Base-by-base conservation (phyloP, 257 asterid species). In the Eucommia ulmoides region DNA sequence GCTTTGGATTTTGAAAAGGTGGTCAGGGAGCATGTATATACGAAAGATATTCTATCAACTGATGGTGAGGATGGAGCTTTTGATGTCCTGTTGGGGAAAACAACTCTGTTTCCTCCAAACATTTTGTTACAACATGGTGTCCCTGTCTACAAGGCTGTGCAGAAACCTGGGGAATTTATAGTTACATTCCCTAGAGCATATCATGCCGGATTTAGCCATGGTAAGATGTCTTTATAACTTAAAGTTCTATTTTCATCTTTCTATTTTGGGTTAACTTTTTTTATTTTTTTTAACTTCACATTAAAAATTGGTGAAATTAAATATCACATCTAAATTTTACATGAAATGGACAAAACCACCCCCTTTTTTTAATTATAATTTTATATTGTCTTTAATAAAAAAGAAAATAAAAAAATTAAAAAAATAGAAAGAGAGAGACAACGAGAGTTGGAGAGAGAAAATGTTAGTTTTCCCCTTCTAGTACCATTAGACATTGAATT, bases 131-230 rank as follows among this genome's bases (percentile, higher is more conserved):
- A 80, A 61, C 91, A 85, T 35, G 63, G 62, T 56, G 93, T 89
- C 46, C 96, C 96, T 19, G 96, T 89, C 45, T 85, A 80, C 73
- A 89, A 68, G 76, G 98, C 96, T 38, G 88, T 83, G 51, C 96
- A 89, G 74, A 89, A 75, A 62, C 98, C 98, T 9, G 98, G 98
- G 52, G 96, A 89, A 52, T 89, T 66, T 60, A 68, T 89, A 42
- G 74, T 89, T 29, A 89, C 98, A 55, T 89, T 89, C 54, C 98
- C 98, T 45, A 69, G 98, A 58, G 94, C 98, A 24, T 89, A 89
- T 73, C 98, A 89, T 77, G 88, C 98, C 21, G 98, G 98, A 58
- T 85, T 89, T 70, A 89, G 98, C 75, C 96, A 85, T 63, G 98
- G 98, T 89, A 80, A 41, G 68, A 42, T 57, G 45, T 41, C n/a